Evolutionary conservation across 148 eudicot species (phyloP).

Genomic region (Camellia granthamiana): DNA sequence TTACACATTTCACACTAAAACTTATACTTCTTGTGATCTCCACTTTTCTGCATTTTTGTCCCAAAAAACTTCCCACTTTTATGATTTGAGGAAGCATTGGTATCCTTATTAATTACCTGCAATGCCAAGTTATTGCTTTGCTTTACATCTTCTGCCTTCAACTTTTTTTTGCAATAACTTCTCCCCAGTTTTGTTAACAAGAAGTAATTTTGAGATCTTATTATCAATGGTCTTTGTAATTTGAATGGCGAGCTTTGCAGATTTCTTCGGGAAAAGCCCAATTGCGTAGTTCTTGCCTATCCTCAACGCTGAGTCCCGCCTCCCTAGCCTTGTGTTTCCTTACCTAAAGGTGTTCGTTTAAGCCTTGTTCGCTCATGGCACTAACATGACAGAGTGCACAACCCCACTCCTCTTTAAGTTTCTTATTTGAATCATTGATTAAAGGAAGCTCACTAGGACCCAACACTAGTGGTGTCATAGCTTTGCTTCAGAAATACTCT

Average conservation of each 20-base stretch:
- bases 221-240: neutral
- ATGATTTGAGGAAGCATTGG: neutral
- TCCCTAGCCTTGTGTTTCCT: slow-evolving; percentile 55
- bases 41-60: neutral
- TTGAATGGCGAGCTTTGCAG: slow-evolving; percentile 11
- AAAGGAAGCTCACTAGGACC: slow-evolving; percentile 20
- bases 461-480: slow-evolving; percentile 23
- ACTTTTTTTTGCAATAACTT: neutral
- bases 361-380: slow-evolving; percentile 44
- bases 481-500: slow-evolving; percentile 32
- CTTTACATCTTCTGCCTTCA: neutral
- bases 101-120: neutral
- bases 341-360: slow-evolving; percentile 54
- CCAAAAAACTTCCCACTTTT: neutral
- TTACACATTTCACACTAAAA: slow-evolving; percentile 56
- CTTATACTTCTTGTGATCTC: slow-evolving; percentile 12
- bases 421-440: slow-evolving; percentile 27
- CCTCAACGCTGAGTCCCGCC: slow-evolving; percentile 28
- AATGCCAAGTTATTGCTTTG: neutral
- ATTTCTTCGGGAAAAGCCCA: slow-evolving; percentile 32
- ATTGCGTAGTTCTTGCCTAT: slow-evolving; percentile 31
- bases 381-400: slow-evolving; percentile 57
- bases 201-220: neutral
- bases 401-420: slow-evolving; percentile 47
- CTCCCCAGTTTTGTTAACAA: neutral